A percentile compares a stretch with the other conserved stretches of the same genome.
Evolutionary conservation across 73 alveolate species (phyloP).

Genomic region (Paramecium biaurelia): DNA sequence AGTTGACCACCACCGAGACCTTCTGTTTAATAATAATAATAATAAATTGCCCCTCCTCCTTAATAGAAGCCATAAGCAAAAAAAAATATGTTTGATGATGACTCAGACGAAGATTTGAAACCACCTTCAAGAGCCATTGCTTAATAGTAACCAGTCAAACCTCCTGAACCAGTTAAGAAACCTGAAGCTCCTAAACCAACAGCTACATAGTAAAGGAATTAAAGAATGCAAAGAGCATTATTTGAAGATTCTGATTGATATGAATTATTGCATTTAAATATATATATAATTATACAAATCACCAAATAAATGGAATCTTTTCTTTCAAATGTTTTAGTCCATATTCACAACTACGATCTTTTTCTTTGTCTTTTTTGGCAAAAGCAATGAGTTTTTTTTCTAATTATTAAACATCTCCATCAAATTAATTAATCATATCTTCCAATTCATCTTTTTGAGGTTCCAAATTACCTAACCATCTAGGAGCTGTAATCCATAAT

Average conservation of each 20-base stretch:
- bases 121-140: background rate
- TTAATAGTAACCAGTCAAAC: background rate
- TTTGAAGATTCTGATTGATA: constrained; percentile 15
- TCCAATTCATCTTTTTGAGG: constrained; percentile 38
- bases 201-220: background rate
- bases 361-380: constrained; percentile 61
- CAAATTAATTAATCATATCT: constrained; percentile 52
- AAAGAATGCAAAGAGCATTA: constrained; percentile 1
- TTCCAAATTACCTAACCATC: constrained; percentile 65
- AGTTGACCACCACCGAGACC: background rate
- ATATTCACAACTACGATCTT: constrained; percentile 58
- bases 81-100: background rate
- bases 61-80: background rate
- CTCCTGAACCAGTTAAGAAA: background rate
- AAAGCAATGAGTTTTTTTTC: background rate
- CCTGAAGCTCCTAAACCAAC: constrained; percentile 18
- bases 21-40: background rate
- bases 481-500: constrained; percentile 40
- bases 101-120: background rate
- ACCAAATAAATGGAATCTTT: constrained; percentile 61
- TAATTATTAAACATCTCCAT: constrained; percentile 52
- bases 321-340: constrained; percentile 62
- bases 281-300: background rate
- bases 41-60: background rate
- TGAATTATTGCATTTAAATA: background rate